These are phyloP conservation scores for Corymbia maculata DNA, from an alignment of 345 rosid species.

Conservation along the genomic window DNA sequence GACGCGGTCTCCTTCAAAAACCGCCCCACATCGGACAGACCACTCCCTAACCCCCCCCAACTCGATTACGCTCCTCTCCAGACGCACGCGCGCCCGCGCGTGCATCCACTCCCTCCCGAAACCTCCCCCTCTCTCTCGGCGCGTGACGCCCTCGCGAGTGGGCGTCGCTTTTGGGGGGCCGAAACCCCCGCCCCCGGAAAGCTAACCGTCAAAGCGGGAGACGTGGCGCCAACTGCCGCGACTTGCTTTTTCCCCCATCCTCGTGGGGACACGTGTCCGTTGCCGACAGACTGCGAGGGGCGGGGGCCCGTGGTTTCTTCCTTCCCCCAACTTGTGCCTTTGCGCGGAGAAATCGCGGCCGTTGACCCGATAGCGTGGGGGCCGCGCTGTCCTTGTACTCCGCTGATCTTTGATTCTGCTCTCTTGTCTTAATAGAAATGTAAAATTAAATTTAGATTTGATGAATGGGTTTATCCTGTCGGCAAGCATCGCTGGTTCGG, in stretches of 20 bases:
- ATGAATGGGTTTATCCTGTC: background rate
- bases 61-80: no score
- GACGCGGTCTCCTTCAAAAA: background rate
- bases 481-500: background rate
- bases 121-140: background rate
- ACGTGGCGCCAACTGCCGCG: background rate
- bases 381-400: background rate
- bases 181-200: background rate
- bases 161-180: background rate
- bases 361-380: background rate
- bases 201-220: background rate
- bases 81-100: background rate
- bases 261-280: background rate
- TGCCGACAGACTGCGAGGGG: background rate
- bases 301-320: background rate
- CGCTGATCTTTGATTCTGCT: background rate
- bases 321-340: no score
- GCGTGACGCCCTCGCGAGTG: background rate
- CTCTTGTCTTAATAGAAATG: background rate
- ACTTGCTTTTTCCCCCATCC: background rate
- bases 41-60: no score
- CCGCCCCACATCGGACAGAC: background rate
- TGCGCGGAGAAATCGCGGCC: slow-evolving; percentile 1
- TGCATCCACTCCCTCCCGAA: background rate
- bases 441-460: background rate